Conservation (phyloP, 1,284 basidiomycete genomes). For the Ganoderma lingzhi region DNA sequence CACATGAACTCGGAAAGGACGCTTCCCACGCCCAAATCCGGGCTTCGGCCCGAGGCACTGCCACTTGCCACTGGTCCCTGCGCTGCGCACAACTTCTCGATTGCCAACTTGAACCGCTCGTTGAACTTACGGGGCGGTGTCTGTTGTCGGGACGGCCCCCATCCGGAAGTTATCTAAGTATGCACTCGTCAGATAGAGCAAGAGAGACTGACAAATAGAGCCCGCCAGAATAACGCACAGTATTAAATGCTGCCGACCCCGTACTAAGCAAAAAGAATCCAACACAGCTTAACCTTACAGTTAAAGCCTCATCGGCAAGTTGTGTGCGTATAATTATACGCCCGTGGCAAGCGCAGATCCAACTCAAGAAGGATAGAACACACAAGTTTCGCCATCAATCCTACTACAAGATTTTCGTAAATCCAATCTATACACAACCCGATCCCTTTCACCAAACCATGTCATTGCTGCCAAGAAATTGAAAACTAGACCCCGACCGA, state of each 20-base stretch:
- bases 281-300: not conserved
- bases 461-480: not conserved
- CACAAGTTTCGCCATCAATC: not conserved
- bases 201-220: not conserved
- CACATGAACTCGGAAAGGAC: no score
- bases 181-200: not conserved
- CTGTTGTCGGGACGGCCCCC: not conserved
- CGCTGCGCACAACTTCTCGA: no score
- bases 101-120: no score
- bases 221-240: not conserved
- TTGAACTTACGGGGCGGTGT: not conserved
- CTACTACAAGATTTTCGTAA: not conserved
- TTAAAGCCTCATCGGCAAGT: not conserved
- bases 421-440: not conserved
- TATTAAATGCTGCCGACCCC: not conserved
- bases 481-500: not conserved
- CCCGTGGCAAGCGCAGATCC: no score
- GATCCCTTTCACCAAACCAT: not conserved
- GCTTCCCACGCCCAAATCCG: not conserved
- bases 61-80: not conserved
- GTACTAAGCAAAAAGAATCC: not conserved
- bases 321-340: not conserved
- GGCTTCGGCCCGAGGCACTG: not conserved
- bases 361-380: not conserved
- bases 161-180: not conserved